phyloP scores from a whole-genome alignment of 352 stramenopile genomes.

The Globisporangium alternatum region DNA sequence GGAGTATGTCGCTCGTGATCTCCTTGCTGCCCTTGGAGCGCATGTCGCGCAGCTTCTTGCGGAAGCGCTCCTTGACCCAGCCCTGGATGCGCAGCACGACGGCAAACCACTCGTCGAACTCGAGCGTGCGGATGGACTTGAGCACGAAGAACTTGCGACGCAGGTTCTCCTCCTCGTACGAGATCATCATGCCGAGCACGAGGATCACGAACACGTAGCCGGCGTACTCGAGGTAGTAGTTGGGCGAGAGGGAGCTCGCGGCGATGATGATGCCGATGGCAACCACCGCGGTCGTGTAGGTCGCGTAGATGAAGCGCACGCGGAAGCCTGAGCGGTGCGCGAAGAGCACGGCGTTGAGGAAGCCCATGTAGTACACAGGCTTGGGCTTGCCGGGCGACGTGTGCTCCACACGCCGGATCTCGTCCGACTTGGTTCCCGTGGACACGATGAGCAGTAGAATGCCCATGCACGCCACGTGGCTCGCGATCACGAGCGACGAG shows the following conservation, averaged over 20 bases:
- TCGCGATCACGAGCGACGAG: constrained; percentile 62
- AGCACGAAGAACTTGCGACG: constrained; percentile 80
- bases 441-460: constrained; percentile 65
- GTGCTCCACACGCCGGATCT: constrained; percentile 19
- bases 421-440: constrained; percentile 33
- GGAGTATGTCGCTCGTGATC: constrained; percentile 20
- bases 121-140: constrained; percentile 74
- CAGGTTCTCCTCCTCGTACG: constrained; percentile 75
- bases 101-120: constrained; percentile 81
- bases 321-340: constrained; percentile 74
- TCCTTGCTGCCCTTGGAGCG: constrained; percentile 48
- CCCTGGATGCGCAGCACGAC: constrained; percentile 71
- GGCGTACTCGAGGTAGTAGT: constrained; percentile 69
- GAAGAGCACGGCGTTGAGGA: constrained; percentile 79
- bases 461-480: constrained; percentile 70
- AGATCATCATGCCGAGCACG: constrained; percentile 84
- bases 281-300: constrained; percentile 66
- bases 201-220: constrained; percentile 68
- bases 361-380: constrained; percentile 81
- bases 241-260: constrained; percentile 42
- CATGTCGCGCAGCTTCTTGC: constrained; percentile 54
- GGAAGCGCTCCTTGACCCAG: constrained; percentile 65
- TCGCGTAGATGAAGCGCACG: constrained; percentile 78
- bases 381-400: constrained; percentile 48
- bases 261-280: constrained; percentile 63